A percentile compares a stretch with the other conserved stretches of the same genome.
Conservation (phyloP, 1,139 yeast genomes). For the Wickerhamomyces sp. region DNA sequence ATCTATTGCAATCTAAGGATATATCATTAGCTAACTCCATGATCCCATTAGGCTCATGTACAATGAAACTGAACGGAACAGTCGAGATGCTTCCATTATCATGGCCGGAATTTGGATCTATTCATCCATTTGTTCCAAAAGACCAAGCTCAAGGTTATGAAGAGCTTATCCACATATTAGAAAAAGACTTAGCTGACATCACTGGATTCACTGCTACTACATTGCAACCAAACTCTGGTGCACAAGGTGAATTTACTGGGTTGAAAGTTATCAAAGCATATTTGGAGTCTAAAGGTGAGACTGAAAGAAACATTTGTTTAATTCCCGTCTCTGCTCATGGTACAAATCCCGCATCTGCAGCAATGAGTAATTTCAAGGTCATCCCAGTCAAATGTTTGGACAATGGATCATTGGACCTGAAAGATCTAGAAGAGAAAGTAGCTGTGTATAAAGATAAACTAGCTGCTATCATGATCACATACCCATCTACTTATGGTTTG, state of each 20-base stretch:
- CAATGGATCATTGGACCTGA: constrained; percentile 82
- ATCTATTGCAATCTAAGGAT: constrained; percentile 81
- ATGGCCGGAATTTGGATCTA: constrained; percentile 84
- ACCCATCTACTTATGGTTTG: constrained; percentile 95
- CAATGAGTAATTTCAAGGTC: constrained; percentile 94
- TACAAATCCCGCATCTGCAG: constrained; percentile 97
- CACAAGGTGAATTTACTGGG: constrained; percentile 97
- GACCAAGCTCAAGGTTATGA: constrained; percentile 85
- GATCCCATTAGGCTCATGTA: constrained; percentile 97
- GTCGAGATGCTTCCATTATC: constrained; percentile 93
- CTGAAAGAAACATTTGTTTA: constrained; percentile 75
- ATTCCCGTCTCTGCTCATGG: constrained; percentile 98
- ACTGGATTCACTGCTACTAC: constrained; percentile 95
- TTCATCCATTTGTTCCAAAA: constrained; percentile 91
- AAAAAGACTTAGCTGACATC: constrained; percentile 80
- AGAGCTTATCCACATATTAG: constrained; percentile 70
- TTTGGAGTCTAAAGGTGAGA: constrained; percentile 66
- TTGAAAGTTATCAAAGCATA: constrained; percentile 81
- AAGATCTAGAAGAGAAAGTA: constrained; percentile 72
- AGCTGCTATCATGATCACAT: constrained; percentile 94
- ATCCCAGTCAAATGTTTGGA: constrained; percentile 83
- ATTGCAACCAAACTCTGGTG: constrained; percentile 96
- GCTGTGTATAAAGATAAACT: constrained; percentile 60
- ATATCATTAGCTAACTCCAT: constrained; percentile 90
- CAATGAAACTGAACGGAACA: constrained; percentile 95